Evolutionary conservation across 208 protist species (phyloP).

Genomic region (Acanthamoeba castellanii): DNA sequence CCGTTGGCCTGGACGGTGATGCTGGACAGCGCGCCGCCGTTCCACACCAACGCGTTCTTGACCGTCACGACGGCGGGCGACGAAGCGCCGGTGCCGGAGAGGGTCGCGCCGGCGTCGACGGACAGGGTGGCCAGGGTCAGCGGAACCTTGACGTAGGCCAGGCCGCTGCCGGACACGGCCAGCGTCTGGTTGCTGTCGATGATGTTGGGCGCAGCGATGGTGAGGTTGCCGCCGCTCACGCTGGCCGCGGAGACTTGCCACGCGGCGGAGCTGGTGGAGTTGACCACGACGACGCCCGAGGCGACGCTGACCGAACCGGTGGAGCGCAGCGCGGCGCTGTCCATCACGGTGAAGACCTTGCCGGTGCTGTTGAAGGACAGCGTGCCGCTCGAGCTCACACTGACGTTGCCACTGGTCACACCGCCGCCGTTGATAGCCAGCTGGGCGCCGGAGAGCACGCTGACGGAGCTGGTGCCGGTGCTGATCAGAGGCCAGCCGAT

Average conservation of each 20-base stretch:
- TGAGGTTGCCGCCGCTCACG: slow-evolving; percentile 56
- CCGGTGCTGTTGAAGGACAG: slow-evolving; percentile 5
- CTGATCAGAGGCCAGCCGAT: neutral
- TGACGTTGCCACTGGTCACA: slow-evolving; percentile 18
- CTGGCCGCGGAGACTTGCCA: slow-evolving; percentile 40
- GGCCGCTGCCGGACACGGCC: neutral
- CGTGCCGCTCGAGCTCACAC: neutral
- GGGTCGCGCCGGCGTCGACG: neutral
- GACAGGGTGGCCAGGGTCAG: neutral
- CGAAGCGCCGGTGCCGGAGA: neutral
- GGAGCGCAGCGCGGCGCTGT: neutral
- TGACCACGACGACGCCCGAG: slow-evolving; percentile 41
- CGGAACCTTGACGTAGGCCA: slow-evolving; percentile 40
- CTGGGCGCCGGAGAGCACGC: neutral
- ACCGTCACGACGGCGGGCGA: neutral
- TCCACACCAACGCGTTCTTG: slow-evolving; percentile 33
- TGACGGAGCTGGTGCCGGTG: neutral
- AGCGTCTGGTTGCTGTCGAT: slow-evolving; percentile 36
- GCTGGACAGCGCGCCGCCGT: slow-evolving; percentile 21
- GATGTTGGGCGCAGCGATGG: neutral
- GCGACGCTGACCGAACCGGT: slow-evolving; percentile 5
- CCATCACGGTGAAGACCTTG: slow-evolving; percentile 33
- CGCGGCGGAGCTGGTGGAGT: slow-evolving; percentile 26
- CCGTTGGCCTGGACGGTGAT: slow-evolving; percentile 25
- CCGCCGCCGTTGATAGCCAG: slow-evolving; percentile 33